These are phyloP conservation scores for Teratosphaeria epicoccoides DNA, from an alignment of 2,329 filamentous ascomycete species.

Conservation along the genomic window DNA sequence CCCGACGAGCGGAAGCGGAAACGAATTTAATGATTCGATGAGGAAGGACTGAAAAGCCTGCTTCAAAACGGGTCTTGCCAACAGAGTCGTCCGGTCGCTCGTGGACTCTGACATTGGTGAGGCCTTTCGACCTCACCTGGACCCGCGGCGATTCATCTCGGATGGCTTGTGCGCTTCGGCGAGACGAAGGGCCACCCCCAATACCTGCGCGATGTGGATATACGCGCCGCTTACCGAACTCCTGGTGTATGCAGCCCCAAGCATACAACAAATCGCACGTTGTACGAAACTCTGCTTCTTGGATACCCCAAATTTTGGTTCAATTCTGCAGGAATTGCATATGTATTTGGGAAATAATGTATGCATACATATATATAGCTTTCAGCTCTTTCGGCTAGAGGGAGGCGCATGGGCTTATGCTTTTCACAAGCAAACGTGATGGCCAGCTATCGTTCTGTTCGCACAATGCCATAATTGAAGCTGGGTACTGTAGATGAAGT, in stretches of 20 bases:
- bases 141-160: too few species aligned
- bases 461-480: too few species aligned
- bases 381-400: neutral
- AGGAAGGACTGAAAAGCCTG: too few species aligned
- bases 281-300: neutral
- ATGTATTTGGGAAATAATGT: neutral
- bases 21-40: slow-evolving; percentile 19
- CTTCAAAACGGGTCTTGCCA: too few species aligned
- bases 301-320: neutral
- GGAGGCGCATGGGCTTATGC: neutral
- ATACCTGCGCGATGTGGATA: too few species aligned
- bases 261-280: neutral
- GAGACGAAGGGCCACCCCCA: too few species aligned
- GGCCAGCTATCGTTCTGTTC: too few species aligned
- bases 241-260: neutral
- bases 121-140: neutral
- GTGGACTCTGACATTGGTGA: neutral
- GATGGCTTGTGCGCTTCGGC: too few species aligned
- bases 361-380: neutral
- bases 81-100: too few species aligned
- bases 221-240: too few species aligned
- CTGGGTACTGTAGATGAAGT: too few species aligned
- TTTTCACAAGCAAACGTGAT: too few species aligned
- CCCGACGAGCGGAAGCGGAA: slow-evolving; percentile 54
- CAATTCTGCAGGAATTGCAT: neutral